phyloP scores from a whole-genome alignment of 148 eudicot genomes.

The Beta vulgaris region DNA sequence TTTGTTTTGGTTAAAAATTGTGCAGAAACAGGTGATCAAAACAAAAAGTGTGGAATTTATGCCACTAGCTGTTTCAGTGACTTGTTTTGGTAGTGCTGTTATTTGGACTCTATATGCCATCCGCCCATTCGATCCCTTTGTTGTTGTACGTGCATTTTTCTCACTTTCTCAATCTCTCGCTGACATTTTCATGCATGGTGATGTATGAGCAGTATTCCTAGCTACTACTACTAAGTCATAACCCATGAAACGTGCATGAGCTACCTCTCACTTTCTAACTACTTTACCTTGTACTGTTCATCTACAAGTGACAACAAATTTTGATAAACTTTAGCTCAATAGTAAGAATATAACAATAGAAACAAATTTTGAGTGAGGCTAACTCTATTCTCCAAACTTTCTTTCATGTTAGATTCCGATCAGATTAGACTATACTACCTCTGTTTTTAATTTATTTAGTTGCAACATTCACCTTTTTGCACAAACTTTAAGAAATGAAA shows the following conservation, averaged over 20 bases:
- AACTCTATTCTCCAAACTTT: no score
- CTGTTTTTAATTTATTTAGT: no score
- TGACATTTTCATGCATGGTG: conserved; percentile 14
- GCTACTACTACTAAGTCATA: neutral
- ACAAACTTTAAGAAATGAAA: no score
- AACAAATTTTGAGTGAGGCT: no score
- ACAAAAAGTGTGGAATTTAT: conserved; percentile 57
- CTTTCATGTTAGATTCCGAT: no score
- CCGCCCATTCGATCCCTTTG: conserved; percentile 40
- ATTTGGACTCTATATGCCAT: conserved; percentile 50
- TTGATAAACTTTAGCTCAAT: no score
- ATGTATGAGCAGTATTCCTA: neutral
- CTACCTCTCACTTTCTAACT: neutral
- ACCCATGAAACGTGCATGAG: conserved; percentile 15
- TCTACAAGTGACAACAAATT: neutral
- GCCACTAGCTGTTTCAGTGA: conserved; percentile 50
- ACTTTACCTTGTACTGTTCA: neutral
- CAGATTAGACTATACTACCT: no score
- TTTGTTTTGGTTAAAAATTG: neutral
- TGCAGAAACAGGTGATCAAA: conserved; percentile 42
- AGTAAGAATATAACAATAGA: no score
- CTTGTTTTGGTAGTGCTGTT: conserved; percentile 37
- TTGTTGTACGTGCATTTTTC: conserved; percentile 28
- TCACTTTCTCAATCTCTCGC: neutral
- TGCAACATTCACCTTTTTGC: no score